Base-by-base conservation (phyloP, 306 rosid genomes). In the Alnus glutinosa region DNA sequence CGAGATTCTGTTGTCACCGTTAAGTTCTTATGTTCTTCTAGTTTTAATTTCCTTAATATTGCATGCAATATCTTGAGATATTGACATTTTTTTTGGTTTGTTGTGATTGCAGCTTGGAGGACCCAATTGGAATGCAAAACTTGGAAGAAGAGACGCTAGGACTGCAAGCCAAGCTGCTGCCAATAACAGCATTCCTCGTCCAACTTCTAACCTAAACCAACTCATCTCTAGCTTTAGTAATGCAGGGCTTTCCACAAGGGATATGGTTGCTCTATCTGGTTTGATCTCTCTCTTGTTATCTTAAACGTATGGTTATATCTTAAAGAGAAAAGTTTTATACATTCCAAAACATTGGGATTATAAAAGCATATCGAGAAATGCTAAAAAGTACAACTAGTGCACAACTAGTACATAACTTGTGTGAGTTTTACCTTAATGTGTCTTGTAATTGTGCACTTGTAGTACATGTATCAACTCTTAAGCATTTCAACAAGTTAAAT, bases 211-310 rank as follows among this genome's bases (percentile, higher is more conserved):
- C 85, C 87, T 92, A 10, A 88, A 70, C 77, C 91, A 80, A 74
- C 97, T 92, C 83, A 72, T 86, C 81, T 85, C 90, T 16, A 83
- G 86, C 61, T 92, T 89, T 78, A 75, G 37, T 4, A 79, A 87
- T 57, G 87, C 90, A 46, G 98, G 98, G 9, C 96, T 95, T 75
- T 91, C 98, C 66, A 81, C 88, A 49, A 86, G 50, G 44, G 97
- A 95, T 85, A 37, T 95, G 92, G 97, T 95, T 67, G 94, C 97
- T 19, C 55, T 95, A 47, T 75, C 96, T 52, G 97, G 98, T 94
- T 75, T 2, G 62, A 64, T 39, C 5, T 71, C 44, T 39, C 32
- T 7, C 37, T 13, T 15, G 28, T 37, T 4, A 49, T 32, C 52
- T 49, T 49, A 10, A 10, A 42, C 5, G 13, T 23, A 23, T 23